Conservation (phyloP, 2,329 filamentous ascomycete species). For the Pezicula radicicola region DNA sequence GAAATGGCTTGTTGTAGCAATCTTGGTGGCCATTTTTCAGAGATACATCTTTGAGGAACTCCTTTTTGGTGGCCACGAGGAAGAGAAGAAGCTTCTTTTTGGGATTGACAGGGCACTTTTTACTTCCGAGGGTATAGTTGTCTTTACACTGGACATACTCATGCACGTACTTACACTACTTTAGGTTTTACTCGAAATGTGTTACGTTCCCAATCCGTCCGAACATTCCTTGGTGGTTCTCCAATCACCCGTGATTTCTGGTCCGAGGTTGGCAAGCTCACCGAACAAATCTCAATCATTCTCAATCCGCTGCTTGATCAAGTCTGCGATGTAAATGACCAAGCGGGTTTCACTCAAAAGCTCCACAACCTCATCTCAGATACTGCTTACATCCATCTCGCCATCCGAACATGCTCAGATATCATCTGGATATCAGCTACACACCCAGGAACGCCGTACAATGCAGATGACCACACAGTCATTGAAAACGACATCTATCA, state of each 20-base stretch:
- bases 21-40: slow-evolving; percentile 19
- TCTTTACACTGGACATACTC: not conserved
- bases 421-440: slow-evolving; percentile 19
- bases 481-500: slow-evolving; percentile 9
- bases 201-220: slow-evolving; percentile 14
- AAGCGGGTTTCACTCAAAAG: slow-evolving; percentile 14
- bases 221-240: slow-evolving; percentile 12
- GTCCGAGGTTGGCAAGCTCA: slow-evolving; percentile 44
- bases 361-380: slow-evolving; percentile 23
- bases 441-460: slow-evolving; percentile 13
- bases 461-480: slow-evolving; percentile 11
- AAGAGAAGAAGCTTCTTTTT: slow-evolving; percentile 16
- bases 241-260: slow-evolving; percentile 29
- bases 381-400: slow-evolving; percentile 21
- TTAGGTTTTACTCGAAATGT: slow-evolving; percentile 19
- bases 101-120: slow-evolving; percentile 20
- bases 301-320: slow-evolving; percentile 19
- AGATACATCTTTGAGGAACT: slow-evolving; percentile 19
- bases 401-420: slow-evolving; percentile 17
- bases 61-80: slow-evolving; percentile 19
- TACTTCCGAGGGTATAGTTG: slow-evolving; percentile 15
- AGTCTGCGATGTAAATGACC: slow-evolving; percentile 9
- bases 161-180: slow-evolving; percentile 2
- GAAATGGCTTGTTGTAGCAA: slow-evolving; percentile 19
- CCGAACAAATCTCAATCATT: slow-evolving; percentile 43